These are phyloP conservation scores for Desmodesmus armatus DNA, from an alignment of 139 green algal species.

Conservation along the genomic window DNA sequence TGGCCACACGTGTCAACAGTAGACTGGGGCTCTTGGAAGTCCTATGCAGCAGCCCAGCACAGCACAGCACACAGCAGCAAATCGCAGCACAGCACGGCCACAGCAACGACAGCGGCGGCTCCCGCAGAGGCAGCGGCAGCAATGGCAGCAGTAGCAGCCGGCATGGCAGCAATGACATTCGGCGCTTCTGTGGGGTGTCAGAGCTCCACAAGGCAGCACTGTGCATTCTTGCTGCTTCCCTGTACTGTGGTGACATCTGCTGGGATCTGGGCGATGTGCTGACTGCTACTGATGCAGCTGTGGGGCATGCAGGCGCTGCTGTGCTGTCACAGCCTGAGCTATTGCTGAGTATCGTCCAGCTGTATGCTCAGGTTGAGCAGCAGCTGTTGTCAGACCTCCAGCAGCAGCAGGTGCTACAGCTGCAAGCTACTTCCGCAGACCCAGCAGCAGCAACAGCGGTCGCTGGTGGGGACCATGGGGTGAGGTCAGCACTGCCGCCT, in stretches of 20 bases:
- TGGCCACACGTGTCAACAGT: background rate
- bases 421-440: background rate
- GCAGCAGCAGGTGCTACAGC: background rate
- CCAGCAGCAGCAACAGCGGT: slow-evolving; percentile 10
- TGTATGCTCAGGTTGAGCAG: slow-evolving; percentile 23
- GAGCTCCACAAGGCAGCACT: slow-evolving; percentile 23
- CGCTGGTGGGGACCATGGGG: background rate
- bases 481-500: background rate
- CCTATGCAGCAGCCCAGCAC: background rate
- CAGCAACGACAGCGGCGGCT: slow-evolving; percentile 6
- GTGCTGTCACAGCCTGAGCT: slow-evolving; percentile 26
- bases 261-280: slow-evolving; percentile 19
- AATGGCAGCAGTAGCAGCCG: background rate
- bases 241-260: background rate
- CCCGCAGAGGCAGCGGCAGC: slow-evolving; percentile 29
- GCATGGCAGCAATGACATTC: background rate
- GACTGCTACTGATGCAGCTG: slow-evolving; percentile 11
- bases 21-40: slow-evolving; percentile 3
- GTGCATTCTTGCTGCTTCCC: slow-evolving; percentile 15
- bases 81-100: background rate
- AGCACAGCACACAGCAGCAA: background rate
- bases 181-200: slow-evolving; percentile 25
- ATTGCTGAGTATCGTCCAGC: background rate
- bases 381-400: background rate
- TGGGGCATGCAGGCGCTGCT: background rate